Evolutionary conservation across 2,329 filamentous ascomycete species (phyloP).

Genomic region (Cercospora sojina): DNA sequence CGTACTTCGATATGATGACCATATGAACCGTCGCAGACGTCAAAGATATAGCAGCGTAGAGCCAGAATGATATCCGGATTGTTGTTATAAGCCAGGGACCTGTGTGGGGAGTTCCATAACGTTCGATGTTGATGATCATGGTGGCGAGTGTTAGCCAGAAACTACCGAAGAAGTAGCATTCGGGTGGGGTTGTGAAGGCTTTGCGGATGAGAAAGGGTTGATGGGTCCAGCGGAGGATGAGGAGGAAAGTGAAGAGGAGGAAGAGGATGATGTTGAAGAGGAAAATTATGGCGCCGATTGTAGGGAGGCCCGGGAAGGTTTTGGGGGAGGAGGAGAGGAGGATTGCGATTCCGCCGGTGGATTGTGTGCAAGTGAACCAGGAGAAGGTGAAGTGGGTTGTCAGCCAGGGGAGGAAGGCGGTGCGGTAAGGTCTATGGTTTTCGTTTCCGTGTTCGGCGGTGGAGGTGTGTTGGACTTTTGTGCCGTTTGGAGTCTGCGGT

Average conservation of each 20-base stretch:
- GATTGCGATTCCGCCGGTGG: slow-evolving; percentile 67
- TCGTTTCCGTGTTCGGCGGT: neutral
- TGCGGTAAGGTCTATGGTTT: neutral
- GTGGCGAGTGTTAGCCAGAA: slow-evolving; percentile 69
- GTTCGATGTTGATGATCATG: slow-evolving; percentile 65
- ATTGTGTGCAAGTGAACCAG: slow-evolving; percentile 75
- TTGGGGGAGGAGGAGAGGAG: slow-evolving; percentile 64
- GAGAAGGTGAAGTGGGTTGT: slow-evolving; percentile 23
- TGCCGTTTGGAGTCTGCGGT: neutral
- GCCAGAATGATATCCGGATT: slow-evolving; percentile 68
- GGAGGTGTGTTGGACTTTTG: neutral
- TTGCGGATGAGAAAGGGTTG: slow-evolving; percentile 54
- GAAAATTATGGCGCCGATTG: slow-evolving; percentile 67
- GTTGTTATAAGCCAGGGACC: slow-evolving; percentile 57
- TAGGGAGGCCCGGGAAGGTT: slow-evolving; percentile 61
- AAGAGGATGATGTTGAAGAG: slow-evolving; percentile 68
- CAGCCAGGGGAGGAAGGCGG: slow-evolving; percentile 23
- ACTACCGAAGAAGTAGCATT: slow-evolving; percentile 68
- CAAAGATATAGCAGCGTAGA: slow-evolving; percentile 48
- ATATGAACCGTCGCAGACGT: slow-evolving; percentile 18
- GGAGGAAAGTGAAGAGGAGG: slow-evolving; percentile 52
- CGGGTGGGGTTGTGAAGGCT: slow-evolving; percentile 66
- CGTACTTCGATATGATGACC: slow-evolving; percentile 14
- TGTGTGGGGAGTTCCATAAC: slow-evolving; percentile 61
- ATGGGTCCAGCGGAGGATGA: slow-evolving; percentile 62